Percentiles rank a stretch among this genome's conserved stretches.
Conservation (phyloP, 1,284 basidiomycete species). For the Chondrostereum purpureum region DNA sequence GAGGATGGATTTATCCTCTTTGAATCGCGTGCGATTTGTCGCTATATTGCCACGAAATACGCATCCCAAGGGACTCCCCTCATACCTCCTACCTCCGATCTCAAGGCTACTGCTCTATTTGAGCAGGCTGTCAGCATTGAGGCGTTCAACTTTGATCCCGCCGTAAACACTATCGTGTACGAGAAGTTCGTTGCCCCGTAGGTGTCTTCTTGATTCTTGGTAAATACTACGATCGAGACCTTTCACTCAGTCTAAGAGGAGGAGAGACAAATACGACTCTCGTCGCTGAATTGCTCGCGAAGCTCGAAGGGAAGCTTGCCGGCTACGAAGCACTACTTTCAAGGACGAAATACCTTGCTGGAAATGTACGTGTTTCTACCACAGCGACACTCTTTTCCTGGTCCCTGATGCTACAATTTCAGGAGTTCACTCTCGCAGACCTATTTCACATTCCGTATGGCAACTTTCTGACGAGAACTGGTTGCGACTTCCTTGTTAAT, state of each 20-base stretch:
- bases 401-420: background rate
- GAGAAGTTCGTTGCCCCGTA: slow-evolving; percentile 10
- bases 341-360: slow-evolving; percentile 41
- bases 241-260: background rate
- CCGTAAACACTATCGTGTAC: slow-evolving; percentile 1
- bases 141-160: slow-evolving; percentile 5
- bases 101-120: slow-evolving; percentile 4
- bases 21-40: slow-evolving; percentile 46
- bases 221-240: too few species aligned
- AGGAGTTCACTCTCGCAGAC: slow-evolving; percentile 19
- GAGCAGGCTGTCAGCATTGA: slow-evolving; percentile 9
- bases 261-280: slow-evolving; percentile 11
- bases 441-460: slow-evolving; percentile 18
- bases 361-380: slow-evolving; percentile 25
- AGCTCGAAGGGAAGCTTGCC: slow-evolving; percentile 29
- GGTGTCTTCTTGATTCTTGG: slow-evolving; percentile 2
- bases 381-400: background rate
- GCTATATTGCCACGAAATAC: slow-evolving; percentile 38
- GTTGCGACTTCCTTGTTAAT: background rate
- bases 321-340: slow-evolving; percentile 40
- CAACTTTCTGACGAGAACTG: background rate
- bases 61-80: slow-evolving; percentile 20
- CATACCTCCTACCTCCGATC: slow-evolving; percentile 8
- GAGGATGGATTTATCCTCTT: slow-evolving; percentile 36
- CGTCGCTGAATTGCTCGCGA: slow-evolving; percentile 17